Conservation (phyloP, 495 filamentous ascomycete species). For the Pseudomonodictys pantanalensis region DNA sequence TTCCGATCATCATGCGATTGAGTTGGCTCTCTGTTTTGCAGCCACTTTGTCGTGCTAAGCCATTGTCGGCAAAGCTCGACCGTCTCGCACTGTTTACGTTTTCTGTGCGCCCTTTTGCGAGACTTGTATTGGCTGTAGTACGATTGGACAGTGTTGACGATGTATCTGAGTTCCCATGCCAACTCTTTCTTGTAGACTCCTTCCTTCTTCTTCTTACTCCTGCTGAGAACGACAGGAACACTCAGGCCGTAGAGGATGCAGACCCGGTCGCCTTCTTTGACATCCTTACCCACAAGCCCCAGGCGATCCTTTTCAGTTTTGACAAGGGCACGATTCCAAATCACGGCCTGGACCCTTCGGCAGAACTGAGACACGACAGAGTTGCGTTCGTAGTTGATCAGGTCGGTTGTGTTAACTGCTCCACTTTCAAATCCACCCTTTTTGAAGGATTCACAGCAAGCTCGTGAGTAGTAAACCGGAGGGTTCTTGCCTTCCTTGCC, state of each 20-base stretch:
- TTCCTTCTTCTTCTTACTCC: too few species aligned
- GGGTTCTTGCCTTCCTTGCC: constrained; percentile 40
- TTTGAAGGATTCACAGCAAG: constrained; percentile 26
- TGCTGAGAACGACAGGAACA: neutral
- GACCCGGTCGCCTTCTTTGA: constrained; percentile 27
- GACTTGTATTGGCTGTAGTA: too few species aligned
- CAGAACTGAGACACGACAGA: constrained; percentile 44
- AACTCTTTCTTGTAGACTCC: too few species aligned
- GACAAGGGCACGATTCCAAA: constrained; percentile 42
- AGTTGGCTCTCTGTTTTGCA: too few species aligned
- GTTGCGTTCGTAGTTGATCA: constrained; percentile 41
- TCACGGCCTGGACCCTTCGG: constrained; percentile 43
- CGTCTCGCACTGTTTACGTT: too few species aligned
- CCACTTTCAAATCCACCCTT: constrained; percentile 31
- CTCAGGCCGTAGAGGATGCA: constrained; percentile 37
- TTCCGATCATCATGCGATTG: too few species aligned
- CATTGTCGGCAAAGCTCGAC: too few species aligned
- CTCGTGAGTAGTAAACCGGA: constrained; percentile 39
- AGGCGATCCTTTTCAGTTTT: constrained; percentile 31
- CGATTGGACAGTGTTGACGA: too few species aligned
- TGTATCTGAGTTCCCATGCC: neutral
- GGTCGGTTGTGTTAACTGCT: constrained; percentile 39
- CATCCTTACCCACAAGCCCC: constrained; percentile 12
- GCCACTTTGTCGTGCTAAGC: too few species aligned
- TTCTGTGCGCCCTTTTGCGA: too few species aligned